phyloP scores from a whole-genome alignment of 1,284 basidiomycete genomes.

The Cryptococcus depauperatus region DNA sequence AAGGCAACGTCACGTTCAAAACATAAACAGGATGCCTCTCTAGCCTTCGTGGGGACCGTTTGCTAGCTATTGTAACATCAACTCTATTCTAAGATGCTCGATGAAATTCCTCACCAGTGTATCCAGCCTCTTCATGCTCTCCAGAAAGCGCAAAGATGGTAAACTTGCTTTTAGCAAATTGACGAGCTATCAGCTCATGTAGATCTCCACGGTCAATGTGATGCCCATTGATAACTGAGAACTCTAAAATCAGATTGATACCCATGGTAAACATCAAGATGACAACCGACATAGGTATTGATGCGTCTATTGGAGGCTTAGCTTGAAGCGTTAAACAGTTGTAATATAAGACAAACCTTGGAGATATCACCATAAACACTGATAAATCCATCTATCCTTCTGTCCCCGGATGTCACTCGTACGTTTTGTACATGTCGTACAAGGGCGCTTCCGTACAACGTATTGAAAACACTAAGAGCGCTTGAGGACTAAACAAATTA shows the following conservation, averaged over 20 bases:
- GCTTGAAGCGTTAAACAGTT: not conserved
- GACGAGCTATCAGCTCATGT: conserved; percentile 58
- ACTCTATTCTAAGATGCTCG: not conserved
- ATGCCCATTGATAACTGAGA: conserved; percentile 73
- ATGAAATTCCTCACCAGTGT: conserved; percentile 1
- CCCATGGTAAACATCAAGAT: not conserved
- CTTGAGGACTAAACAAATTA: conserved; percentile 8
- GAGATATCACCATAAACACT: conserved; percentile 64
- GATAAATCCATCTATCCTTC: conserved; percentile 67
- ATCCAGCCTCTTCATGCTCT: conserved; percentile 5
- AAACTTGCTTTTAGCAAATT: conserved; percentile 49
- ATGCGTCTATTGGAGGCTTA: conserved; percentile 52
- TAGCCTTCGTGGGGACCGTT: conserved; percentile 60
- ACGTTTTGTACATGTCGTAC: conserved; percentile 56
- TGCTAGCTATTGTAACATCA: conserved; percentile 24
- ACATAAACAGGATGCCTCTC: conserved; percentile 74
- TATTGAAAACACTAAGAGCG: conserved; percentile 21
- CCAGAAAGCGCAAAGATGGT: conserved; percentile 13
- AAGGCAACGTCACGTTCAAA: conserved; percentile 61
- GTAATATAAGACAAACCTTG: conserved; percentile 59
- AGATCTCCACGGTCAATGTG: conserved; percentile 61
- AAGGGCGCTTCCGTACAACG: conserved; percentile 26
- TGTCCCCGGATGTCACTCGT: conserved; percentile 48
- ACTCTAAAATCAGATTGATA: conserved; percentile 4
- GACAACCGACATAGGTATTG: conserved; percentile 66